These are phyloP conservation scores for Candida schatavii DNA, from an alignment of 805 yeast species.

Conservation along the genomic window DNA sequence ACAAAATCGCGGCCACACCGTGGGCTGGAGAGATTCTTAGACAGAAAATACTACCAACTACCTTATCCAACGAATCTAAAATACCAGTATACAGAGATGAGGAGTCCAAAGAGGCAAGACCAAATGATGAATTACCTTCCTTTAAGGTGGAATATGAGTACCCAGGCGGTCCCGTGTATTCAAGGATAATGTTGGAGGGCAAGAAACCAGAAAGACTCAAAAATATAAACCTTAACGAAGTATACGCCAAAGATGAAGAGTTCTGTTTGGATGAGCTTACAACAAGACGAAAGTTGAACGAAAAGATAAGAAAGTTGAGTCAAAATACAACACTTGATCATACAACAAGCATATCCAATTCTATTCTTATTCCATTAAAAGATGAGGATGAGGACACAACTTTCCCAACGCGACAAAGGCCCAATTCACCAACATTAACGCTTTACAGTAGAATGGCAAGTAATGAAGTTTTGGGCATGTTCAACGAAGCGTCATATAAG, in stretches of 20 bases:
- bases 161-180: conserved; percentile 37
- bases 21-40: conserved; percentile 64
- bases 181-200: conserved; percentile 53
- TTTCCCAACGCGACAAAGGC: conserved; percentile 17
- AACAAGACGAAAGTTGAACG: conserved; percentile 31
- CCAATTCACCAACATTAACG: conserved; percentile 76
- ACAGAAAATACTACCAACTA: conserved; percentile 27
- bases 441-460: conserved; percentile 71
- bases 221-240: conserved; percentile 57
- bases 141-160: conserved; percentile 5
- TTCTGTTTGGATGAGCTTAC: conserved; percentile 63
- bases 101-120: conserved; percentile 3
- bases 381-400: conserved; percentile 26
- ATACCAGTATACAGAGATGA: conserved; percentile 25
- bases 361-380: conserved; percentile 46
- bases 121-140: conserved; percentile 6
- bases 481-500: conserved; percentile 50
- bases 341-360: conserved; percentile 16
- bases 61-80: conserved; percentile 29
- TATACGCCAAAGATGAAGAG: conserved; percentile 44
- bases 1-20: conserved; percentile 48
- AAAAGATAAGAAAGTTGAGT: conserved; percentile 6
- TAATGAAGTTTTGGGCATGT: conserved; percentile 72
- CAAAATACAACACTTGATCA: too few relatives aligned
- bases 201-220: conserved; percentile 58